A percentile compares a stretch with the other conserved stretches of the same genome.
Conservation (phyloP, 176 grass and related monocot species). For the Raddia distichophylla region DNA sequence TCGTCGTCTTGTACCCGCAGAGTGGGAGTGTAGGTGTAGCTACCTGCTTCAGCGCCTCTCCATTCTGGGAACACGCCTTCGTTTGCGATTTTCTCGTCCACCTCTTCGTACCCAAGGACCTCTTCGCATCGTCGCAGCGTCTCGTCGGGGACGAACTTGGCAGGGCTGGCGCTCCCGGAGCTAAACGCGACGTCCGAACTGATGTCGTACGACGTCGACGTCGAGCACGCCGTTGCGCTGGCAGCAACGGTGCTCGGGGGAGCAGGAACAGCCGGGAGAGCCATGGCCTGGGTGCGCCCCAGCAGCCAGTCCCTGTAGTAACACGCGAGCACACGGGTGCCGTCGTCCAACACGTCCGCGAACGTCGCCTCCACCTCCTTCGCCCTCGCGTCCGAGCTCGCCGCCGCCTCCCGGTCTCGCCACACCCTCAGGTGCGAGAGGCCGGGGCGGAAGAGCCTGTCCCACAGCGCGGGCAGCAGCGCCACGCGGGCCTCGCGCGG, state of each 20-base stretch:
- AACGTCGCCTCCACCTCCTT: conserved; percentile 54
- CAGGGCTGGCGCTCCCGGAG: conserved; percentile 34
- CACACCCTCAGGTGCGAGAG: conserved; percentile 63
- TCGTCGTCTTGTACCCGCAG: conserved; percentile 14
- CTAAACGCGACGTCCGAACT: conserved; percentile 45
- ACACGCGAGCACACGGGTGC: conserved; percentile 60
- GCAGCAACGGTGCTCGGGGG: conserved; percentile 40
- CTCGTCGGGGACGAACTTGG: conserved; percentile 11
- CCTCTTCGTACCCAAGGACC: background rate
- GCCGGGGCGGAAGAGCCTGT: conserved; percentile 55
- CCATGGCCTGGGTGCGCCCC: conserved; percentile 47
- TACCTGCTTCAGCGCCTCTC: background rate
- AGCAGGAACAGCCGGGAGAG: conserved; percentile 42
- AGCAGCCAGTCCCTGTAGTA: conserved; percentile 93
- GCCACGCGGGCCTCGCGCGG: conserved; percentile 52
- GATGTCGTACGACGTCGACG: conserved; percentile 37
- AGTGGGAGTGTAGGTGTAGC: background rate
- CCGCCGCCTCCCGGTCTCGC: conserved; percentile 53
- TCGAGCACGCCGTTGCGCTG: background rate
- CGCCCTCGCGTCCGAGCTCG: conserved; percentile 17
- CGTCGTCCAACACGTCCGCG: conserved; percentile 46
- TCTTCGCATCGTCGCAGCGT: background rate
- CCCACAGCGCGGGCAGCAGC: conserved; percentile 67
- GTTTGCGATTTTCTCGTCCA: background rate
- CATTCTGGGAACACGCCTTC: conserved; percentile 21